These are phyloP conservation scores for Solanum verrucosum DNA, from an alignment of 257 asterid species.

Conservation along the genomic window DNA sequence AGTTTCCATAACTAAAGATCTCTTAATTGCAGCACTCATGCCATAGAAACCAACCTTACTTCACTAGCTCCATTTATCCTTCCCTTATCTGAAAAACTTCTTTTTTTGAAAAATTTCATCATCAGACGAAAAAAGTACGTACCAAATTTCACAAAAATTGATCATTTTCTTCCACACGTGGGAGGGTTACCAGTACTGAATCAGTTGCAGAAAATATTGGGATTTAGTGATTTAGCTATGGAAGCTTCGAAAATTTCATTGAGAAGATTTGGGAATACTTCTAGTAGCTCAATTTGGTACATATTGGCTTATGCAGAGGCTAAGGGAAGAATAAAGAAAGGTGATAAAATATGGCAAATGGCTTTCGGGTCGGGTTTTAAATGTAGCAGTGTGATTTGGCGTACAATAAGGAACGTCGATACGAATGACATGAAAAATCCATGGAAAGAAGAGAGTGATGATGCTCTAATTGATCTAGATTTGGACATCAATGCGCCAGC, in stretches of 20 bases:
- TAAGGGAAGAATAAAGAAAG: neutral
- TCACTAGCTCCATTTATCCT: slow-evolving; percentile 31
- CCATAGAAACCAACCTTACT: slow-evolving; percentile 30
- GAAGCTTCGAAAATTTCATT: slow-evolving; percentile 35
- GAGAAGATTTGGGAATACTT: slow-evolving; percentile 40
- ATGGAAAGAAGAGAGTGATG: neutral
- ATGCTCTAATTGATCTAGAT: neutral
- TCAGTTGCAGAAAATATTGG: slow-evolving; percentile 28
- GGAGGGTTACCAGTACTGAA: slow-evolving; percentile 38
- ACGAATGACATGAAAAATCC: neutral
- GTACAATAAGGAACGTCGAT: neutral
- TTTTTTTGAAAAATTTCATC: slow-evolving; percentile 13
- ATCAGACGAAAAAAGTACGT: slow-evolving; percentile 19
- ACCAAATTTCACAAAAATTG: slow-evolving; percentile 32
- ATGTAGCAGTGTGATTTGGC: neutral
- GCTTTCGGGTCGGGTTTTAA: neutral
- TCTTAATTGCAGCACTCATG: slow-evolving; percentile 30
- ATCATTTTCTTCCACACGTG: slow-evolving; percentile 39
- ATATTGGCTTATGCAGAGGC: neutral
- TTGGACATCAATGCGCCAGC: neutral
- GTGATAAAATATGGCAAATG: neutral
- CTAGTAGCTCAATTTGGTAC: slow-evolving; percentile 23
- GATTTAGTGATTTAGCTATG: slow-evolving; percentile 16
- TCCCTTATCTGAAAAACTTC: slow-evolving; percentile 27
- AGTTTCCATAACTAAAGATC: slow-evolving; percentile 26